Base-by-base conservation (phyloP, 805 yeast species). In the Allodekkera sacchari region DNA sequence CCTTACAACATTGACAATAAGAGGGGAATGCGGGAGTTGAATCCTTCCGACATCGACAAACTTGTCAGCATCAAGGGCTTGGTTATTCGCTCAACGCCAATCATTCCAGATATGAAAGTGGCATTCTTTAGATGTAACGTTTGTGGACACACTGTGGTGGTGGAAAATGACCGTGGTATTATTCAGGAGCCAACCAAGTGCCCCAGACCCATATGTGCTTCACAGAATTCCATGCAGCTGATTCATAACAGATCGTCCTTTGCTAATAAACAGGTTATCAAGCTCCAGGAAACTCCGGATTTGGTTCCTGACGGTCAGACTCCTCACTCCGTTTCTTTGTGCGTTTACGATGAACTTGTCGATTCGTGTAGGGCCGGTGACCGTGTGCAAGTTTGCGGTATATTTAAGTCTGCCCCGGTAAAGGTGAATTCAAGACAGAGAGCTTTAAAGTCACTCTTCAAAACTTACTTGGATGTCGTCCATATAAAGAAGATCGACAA, bases 261-360 rank as follows among this genome's bases (percentile, higher is more conserved):
- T 58, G 92, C 94, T 17, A 96, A 92, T 57, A 92, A 89, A 52
- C 99, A 92, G 59, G 89, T 92, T 18, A 76, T 92, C 44, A 83
- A 84, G 48, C 63, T 92, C 25, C 98, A 92, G 59, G 98, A 92
- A 57, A 55, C 60, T 7, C 60, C 60, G 3, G 98, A 92, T 56
- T 68, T 76, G 39, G 95, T 89, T 11, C 98, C 98, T 4, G 97
- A 83, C 59, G 98, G 98, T 12, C 98, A 92, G 59, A 92, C 98
- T 3, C 98, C 98, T 2, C 98, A 92, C 57, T 80, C 96, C 10
- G 83, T 92, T 29, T 84, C 95, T 6, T 63, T 92, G 18, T 85
- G 96, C 63, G 94, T 84, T 1, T 92, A 89, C 52, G 98, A 92
- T 57, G 97, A 92, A 54, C 66, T 92, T 39, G 98, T 92, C 1